Evolutionary conservation across 306 rosid species (phyloP).

Genomic region (Quercus variabilis): DNA sequence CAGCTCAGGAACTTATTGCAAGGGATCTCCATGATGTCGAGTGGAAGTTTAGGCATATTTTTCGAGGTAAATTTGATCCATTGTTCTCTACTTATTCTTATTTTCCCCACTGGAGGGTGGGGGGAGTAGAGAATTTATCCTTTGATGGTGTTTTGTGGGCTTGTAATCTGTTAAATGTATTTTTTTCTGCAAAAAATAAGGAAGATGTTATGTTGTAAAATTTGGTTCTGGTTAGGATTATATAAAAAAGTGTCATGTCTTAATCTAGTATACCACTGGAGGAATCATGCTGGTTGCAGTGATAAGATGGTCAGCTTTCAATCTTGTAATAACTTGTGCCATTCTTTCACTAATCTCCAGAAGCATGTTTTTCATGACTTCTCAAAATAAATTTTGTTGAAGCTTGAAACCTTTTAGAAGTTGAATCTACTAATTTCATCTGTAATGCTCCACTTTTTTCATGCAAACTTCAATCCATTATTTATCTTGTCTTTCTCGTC

Average conservation of each 20-base stretch:
- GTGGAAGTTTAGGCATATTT: constrained; percentile 86
- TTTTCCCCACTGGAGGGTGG: background rate
- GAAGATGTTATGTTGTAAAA: background rate
- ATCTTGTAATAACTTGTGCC: no score
- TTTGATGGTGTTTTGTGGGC: background rate
- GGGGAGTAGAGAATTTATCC: background rate
- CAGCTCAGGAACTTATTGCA: constrained; percentile 84
- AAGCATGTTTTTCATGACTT: no score
- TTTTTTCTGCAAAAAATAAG: background rate
- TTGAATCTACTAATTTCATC: no score
- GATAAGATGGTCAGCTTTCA: background rate
- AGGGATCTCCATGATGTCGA: constrained; percentile 88
- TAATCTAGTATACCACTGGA: background rate
- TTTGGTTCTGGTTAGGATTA: background rate
- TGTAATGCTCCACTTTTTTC: no score
- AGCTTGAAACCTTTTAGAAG: no score
- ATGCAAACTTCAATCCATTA: no score
- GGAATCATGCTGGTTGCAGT: background rate
- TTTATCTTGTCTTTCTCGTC: no score
- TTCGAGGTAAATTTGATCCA: constrained; percentile 49
- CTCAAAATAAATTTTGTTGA: no score
- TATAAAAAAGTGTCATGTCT: background rate
- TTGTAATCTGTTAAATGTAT: background rate
- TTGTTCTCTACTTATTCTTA: background rate
- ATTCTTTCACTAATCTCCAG: no score